These are phyloP conservation scores for Aspergillus panamensis DNA, from an alignment of 495 filamentous ascomycete species.

Conservation along the genomic window DNA sequence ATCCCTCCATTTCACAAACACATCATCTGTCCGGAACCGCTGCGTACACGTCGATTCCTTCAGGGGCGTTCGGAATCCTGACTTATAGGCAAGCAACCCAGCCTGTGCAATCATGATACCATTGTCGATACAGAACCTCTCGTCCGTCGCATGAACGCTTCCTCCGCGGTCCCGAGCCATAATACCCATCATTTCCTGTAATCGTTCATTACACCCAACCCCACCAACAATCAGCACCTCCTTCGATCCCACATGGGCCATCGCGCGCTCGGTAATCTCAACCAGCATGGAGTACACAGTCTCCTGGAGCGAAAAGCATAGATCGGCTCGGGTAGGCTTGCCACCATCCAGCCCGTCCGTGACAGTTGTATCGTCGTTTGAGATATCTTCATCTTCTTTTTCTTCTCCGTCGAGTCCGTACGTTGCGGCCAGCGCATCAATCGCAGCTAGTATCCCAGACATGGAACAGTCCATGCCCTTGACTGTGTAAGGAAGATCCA, in stretches of 20 bases:
- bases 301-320: conserved; percentile 94
- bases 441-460: conserved; percentile 78
- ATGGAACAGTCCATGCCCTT: conserved; percentile 99
- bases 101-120: conserved; percentile 99
- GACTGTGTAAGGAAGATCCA: conserved; percentile 92
- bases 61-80: conserved; percentile 69
- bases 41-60: conserved; percentile 89
- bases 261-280: conserved; percentile 96
- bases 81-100: conserved; percentile 77
- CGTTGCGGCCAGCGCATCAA: conserved; percentile 70
- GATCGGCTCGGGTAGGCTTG: conserved; percentile 71
- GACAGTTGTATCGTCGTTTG: conserved; percentile 2
- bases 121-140: conserved; percentile 98
- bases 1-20: conserved; percentile 86
- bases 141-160: conserved; percentile 89
- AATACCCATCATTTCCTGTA: conserved; percentile 97
- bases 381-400: conserved; percentile 25
- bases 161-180: conserved; percentile 93
- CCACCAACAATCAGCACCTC: conserved; percentile 95
- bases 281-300: conserved; percentile 96
- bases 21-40: conserved; percentile 92
- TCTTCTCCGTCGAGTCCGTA: conserved; percentile 47
- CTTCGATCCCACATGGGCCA: conserved; percentile 90
- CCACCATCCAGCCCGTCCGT: conserved; percentile 27
- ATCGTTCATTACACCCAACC: conserved; percentile 93